These are phyloP conservation scores for Gelatoporia subvermispora DNA, from an alignment of 768 basidiomycete species.

Conservation along the genomic window DNA sequence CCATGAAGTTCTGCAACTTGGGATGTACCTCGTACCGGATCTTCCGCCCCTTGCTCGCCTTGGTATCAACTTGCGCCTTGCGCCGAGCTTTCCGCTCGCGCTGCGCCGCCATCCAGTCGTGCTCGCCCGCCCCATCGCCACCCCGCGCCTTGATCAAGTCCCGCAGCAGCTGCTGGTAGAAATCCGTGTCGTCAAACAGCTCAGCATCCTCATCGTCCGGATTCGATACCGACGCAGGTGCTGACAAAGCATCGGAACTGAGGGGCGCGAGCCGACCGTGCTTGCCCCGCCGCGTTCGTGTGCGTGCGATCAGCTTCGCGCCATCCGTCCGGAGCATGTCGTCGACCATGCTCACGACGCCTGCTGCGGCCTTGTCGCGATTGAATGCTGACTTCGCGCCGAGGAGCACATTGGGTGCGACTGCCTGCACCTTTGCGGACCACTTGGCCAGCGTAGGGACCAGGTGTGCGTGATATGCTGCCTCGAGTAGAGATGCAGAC, in stretches of 20 bases:
- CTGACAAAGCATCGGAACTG: neutral
- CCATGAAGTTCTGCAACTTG: conserved; percentile 96
- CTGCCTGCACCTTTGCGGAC: conserved; percentile 94
- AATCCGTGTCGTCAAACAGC: conserved; percentile 85
- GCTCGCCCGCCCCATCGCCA: conserved; percentile 33
- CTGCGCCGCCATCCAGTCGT: conserved; percentile 63
- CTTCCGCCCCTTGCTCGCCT: conserved; percentile 93
- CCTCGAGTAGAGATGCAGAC: conserved; percentile 18
- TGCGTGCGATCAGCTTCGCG: conserved; percentile 56
- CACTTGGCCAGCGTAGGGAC: conserved; percentile 85
- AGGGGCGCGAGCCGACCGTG: conserved; percentile 37
- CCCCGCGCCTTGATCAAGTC: conserved; percentile 80
- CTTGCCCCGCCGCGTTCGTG: conserved; percentile 52
- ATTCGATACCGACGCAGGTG: conserved; percentile 12
- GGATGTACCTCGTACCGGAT: conserved; percentile 94
- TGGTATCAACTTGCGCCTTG: conserved; percentile 80
- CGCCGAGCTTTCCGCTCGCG: conserved; percentile 72
- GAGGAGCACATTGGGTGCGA: conserved; percentile 71
- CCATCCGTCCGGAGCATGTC: conserved; percentile 56
- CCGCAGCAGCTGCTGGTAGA: conserved; percentile 87
- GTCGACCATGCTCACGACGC: conserved; percentile 72
- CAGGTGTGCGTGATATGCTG: conserved; percentile 63
- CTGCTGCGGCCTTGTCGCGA: conserved; percentile 21
- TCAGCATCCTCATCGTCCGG: conserved; percentile 37
- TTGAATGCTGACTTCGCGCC: conserved; percentile 69